Evolutionary conservation across 2,329 filamentous ascomycete genomes (phyloP).

Genomic region (Fusarium napiforme): DNA sequence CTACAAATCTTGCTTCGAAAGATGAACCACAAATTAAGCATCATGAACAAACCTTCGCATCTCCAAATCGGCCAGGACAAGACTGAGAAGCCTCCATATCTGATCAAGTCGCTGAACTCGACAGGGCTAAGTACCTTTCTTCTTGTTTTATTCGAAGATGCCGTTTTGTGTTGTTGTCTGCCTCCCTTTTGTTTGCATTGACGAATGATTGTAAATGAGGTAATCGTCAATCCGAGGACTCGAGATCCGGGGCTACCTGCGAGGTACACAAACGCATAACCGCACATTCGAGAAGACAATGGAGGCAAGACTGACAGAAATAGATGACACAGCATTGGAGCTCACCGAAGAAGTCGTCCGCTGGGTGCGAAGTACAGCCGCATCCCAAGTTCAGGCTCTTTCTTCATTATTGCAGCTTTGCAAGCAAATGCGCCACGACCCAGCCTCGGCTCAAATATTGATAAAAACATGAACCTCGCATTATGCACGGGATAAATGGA

Average conservation of each 20-base stretch:
- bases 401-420: not conserved
- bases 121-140: no score
- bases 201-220: not conserved
- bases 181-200: not conserved
- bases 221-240: not conserved
- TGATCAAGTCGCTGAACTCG: not conserved
- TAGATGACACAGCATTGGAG: rapidly evolving
- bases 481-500: no score
- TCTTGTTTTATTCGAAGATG: no score
- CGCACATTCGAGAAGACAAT: rapidly evolving
- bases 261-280: not conserved
- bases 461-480: no score
- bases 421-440: no score
- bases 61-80: rapidly evolving
- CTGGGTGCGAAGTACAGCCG: no score
- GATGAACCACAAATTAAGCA: not conserved
- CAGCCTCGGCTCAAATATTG: not conserved
- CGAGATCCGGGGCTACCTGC: not conserved
- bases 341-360: rapidly evolving
- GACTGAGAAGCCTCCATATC: rapidly evolving
- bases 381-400: not conserved
- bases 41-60: not conserved
- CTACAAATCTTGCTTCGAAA: not conserved
- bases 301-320: rapidly evolving
- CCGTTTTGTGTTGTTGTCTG: not conserved